Percentiles rank a stretch among this genome's conserved stretches.
These are phyloP conservation scores for Chaetomium sp. DNA, from an alignment of 2,329 filamentous ascomycete genomes.

Conservation along the genomic window DNA sequence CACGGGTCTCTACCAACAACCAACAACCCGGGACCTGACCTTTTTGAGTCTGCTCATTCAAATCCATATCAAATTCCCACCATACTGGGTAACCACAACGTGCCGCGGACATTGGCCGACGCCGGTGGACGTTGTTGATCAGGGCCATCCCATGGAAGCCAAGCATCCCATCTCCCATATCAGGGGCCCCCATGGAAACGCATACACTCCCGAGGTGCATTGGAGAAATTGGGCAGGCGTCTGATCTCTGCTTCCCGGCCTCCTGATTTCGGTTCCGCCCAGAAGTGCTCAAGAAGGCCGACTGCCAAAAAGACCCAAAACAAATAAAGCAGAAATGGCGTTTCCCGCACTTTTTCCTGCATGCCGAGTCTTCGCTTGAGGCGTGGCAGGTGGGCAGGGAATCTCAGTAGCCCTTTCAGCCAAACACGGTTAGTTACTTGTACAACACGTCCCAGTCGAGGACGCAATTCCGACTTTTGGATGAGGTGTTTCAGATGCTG, in stretches of 20 bases:
- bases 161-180: background rate
- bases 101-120: background rate
- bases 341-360: slow-evolving; percentile 3
- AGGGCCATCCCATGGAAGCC: background rate
- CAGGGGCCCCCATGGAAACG: too few species aligned
- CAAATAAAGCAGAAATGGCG: slow-evolving; percentile 3
- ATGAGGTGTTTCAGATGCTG: slow-evolving; percentile 18
- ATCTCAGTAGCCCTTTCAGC: too few species aligned
- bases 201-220: slow-evolving; percentile 14
- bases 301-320: background rate
- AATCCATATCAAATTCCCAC: background rate
- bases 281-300: background rate
- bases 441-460: background rate
- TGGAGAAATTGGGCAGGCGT: slow-evolving; percentile 1
- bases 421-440: too few species aligned
- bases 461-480: background rate
- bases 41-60: background rate
- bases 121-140: background rate
- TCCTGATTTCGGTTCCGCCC: slow-evolving; percentile 14
- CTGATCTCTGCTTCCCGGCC: slow-evolving; percentile 14
- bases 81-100: background rate
- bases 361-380: background rate
- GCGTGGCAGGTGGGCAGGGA: background rate
- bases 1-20: slow-evolving; percentile 2
- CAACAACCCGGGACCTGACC: background rate